These are phyloP conservation scores for Penicillium sp. DNA, from an alignment of 2,329 filamentous ascomycete species.

Conservation along the genomic window DNA sequence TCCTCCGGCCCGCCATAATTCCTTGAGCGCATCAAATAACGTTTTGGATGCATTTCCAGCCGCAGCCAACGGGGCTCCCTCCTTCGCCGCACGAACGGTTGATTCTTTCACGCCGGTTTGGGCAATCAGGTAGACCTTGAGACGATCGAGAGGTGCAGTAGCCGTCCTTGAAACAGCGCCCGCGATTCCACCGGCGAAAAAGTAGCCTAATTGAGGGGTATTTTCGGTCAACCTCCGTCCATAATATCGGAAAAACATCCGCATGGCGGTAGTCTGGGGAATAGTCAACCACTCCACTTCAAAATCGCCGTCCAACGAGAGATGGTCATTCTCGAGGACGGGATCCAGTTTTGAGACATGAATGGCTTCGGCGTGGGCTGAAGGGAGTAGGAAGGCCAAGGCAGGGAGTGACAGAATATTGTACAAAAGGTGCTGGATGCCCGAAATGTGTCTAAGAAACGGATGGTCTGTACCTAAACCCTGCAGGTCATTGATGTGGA, in stretches of 20 bases:
- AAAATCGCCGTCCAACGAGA: constrained; percentile 35
- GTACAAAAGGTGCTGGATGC: constrained; percentile 38
- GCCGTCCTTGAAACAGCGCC: constrained; percentile 93
- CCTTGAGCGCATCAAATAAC: constrained; percentile 70
- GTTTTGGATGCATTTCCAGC: constrained; percentile 68
- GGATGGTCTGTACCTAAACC: constrained; percentile 75
- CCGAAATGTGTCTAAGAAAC: constrained; percentile 40
- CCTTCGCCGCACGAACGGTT: constrained; percentile 66
- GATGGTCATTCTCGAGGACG: constrained; percentile 31
- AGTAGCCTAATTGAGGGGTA: constrained; percentile 74
- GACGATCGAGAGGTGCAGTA: constrained; percentile 91
- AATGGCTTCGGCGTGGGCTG: constrained; percentile 35
- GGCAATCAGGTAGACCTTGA: constrained; percentile 96
- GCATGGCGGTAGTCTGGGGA: constrained; percentile 45
- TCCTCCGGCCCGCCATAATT: constrained; percentile 83
- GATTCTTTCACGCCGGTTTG: constrained; percentile 68
- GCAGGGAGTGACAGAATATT: constrained; percentile 35
- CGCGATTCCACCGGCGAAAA: constrained; percentile 84
- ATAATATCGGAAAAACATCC: constrained; percentile 47
- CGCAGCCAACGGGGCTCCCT: constrained; percentile 66
- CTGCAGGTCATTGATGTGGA: constrained; percentile 87
- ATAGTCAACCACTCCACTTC: constrained; percentile 46
- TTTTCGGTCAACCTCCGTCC: constrained; percentile 49
- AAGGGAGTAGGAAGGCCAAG: constrained; percentile 34
- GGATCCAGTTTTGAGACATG: constrained; percentile 26